phyloP scores from a whole-genome alignment of 768 basidiomycete species.

The Tricholoma hemisulphureum region DNA sequence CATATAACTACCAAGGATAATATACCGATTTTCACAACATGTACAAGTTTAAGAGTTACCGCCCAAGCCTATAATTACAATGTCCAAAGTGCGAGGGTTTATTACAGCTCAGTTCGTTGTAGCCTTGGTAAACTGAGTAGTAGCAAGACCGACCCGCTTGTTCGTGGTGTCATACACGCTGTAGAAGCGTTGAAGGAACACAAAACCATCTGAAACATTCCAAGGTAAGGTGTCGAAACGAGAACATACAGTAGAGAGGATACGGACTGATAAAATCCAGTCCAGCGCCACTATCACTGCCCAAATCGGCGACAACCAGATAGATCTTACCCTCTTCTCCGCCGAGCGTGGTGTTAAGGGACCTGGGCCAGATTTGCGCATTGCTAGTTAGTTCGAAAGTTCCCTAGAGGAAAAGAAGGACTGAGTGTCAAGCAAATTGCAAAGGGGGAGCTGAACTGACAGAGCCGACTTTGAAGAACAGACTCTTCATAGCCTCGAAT shows the following conservation, averaged over 20 bases:
- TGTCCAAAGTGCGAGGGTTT: not conserved
- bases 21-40: too few relatives aligned
- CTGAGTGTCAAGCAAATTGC: not conserved
- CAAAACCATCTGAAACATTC: slow-evolving; percentile 37
- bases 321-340: slow-evolving; percentile 31
- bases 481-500: slow-evolving; percentile 49
- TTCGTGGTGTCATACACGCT: slow-evolving; percentile 62
- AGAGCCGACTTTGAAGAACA: slow-evolving; percentile 54
- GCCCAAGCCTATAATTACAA: not conserved
- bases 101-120: slow-evolving; percentile 34
- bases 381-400: slow-evolving; percentile 39
- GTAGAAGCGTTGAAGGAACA: slow-evolving; percentile 64
- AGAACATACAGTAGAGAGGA: not conserved
- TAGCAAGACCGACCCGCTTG: slow-evolving; percentile 55
- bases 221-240: not conserved
- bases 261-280: slow-evolving; percentile 47
- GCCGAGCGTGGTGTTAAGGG: slow-evolving; percentile 34
- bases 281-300: slow-evolving; percentile 40
- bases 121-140: slow-evolving; percentile 47
- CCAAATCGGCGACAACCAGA: slow-evolving; percentile 38
- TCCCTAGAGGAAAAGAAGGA: slow-evolving; percentile 19
- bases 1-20: too few relatives aligned
- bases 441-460: slow-evolving; percentile 33
- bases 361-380: slow-evolving; percentile 38
- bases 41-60: too few relatives aligned